Evolutionary conservation across 2,329 filamentous ascomycete genomes (phyloP).

Genomic region (Pseudogymnoascus sp.): DNA sequence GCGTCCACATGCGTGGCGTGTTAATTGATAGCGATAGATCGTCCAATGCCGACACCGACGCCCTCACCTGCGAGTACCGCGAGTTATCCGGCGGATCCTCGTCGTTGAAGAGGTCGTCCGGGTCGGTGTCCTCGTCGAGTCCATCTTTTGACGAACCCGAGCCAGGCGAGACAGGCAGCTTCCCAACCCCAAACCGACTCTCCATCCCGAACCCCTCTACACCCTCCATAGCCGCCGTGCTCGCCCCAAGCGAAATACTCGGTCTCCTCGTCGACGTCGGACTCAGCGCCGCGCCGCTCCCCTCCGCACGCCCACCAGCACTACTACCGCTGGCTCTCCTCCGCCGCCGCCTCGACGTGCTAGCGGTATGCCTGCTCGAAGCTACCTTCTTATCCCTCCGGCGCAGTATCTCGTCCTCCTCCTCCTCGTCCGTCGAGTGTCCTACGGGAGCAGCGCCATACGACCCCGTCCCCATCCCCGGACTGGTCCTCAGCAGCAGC

Average conservation of each 20-base stretch:
- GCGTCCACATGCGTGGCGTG: constrained; percentile 77
- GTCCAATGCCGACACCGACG: constrained; percentile 69
- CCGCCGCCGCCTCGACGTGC: constrained; percentile 10
- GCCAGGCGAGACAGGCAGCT: constrained; percentile 26
- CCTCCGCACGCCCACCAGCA: background rate
- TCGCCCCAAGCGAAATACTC: background rate
- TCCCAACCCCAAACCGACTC: constrained; percentile 16
- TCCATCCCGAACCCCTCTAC: constrained; percentile 21
- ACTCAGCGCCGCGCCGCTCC: constrained; percentile 9
- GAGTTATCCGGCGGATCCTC: constrained; percentile 58
- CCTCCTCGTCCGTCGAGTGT: constrained; percentile 30
- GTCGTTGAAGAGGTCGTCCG: constrained; percentile 34
- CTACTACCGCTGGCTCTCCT: background rate
- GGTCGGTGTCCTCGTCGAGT: constrained; percentile 24
- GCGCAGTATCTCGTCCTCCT: constrained; percentile 20
- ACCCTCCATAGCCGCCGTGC: constrained; percentile 14
- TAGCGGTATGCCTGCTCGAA: constrained; percentile 21
- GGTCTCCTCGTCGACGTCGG: constrained; percentile 11
- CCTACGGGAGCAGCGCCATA: constrained; percentile 50
- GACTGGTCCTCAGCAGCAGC: constrained; percentile 51
- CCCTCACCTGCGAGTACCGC: constrained; percentile 70
- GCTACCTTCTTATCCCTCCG: constrained; percentile 22
- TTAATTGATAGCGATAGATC: constrained; percentile 73
- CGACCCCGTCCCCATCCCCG: constrained; percentile 51
- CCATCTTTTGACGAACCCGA: constrained; percentile 29